Evolutionary conservation across 2,329 filamentous ascomycete species (phyloP), one percentile per base, ranked within the genome.

Genomic region (Talaromyces atroroseus): DNA sequence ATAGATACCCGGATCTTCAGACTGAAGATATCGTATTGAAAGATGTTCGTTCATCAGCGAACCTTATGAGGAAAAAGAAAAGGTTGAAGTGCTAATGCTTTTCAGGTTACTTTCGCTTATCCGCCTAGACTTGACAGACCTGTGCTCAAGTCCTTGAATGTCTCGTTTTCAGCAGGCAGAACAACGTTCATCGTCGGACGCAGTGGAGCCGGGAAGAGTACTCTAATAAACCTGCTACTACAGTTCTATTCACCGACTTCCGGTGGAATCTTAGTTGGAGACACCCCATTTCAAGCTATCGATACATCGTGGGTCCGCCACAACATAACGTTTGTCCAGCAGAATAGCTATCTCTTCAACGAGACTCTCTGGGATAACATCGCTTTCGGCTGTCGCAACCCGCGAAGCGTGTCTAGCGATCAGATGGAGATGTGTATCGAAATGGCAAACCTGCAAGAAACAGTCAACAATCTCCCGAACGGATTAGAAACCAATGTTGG

Each of bases 121-220:
- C 89, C 91, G 1, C 83, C 85, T 0, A 86, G 88, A 48, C 82
- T 82, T 0, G 72, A 80, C 1, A 79, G 81, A 18, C 67, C 72
- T 0, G 85, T 86, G 1, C 76, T 96, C 10, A 72, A 80, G 1
- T 73, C 80, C 6, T 81, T 82, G 0, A 85, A 79, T 0, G 80
- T 96, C 59, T 81, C 79, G 61, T 92, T 97, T 57, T 82, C 85
- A 0, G 79, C 86, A 0, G 86, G 88, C 0, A 78, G 88, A 59
- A 84, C 87, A 2, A 90, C 85, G 0, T 96, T 94, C 65, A 78
- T 97, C 2, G 83, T 96, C 50, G 94, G 92, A 0, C 82, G 81
- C 64, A 96, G 90, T 65, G 94, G 94, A 0, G 96, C 90, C 1
- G 92, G 92, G 0, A 97, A 97, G 70, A 96, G 90, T 63, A 97